phyloP scores from a whole-genome alignment of 495 filamentous ascomycete species.

The Penicillium odoratum region DNA sequence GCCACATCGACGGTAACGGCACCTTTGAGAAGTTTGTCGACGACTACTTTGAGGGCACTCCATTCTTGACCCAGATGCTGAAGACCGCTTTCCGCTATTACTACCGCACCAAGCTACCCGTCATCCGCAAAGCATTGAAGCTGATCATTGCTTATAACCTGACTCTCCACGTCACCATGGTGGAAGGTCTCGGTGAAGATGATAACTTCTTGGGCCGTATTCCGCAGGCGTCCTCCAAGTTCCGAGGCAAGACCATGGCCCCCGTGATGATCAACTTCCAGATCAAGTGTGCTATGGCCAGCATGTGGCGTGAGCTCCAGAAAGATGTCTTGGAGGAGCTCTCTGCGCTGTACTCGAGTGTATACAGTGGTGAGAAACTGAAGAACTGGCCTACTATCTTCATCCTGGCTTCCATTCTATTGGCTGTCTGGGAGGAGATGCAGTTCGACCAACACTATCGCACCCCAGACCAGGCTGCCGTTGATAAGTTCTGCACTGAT shows the following conservation, averaged over 20 bases:
- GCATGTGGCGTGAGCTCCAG: conserved; percentile 94
- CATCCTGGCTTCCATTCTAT: conserved; percentile 84
- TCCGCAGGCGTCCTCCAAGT: conserved; percentile 72
- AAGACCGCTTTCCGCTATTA: conserved; percentile 93
- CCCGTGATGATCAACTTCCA: conserved; percentile 99
- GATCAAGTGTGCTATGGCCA: conserved; percentile 90
- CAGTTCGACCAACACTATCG: conserved; percentile 96
- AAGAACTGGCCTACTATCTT: conserved; percentile 99
- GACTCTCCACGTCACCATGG: conserved; percentile 86
- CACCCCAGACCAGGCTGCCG: conserved; percentile 74
- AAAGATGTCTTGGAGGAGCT: conserved; percentile 93
- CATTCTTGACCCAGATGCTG: conserved; percentile 88
- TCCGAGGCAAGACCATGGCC: conserved; percentile 81
- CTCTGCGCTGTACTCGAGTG: conserved; percentile 82
- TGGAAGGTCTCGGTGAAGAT: conserved; percentile 83
- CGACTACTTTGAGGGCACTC: conserved; percentile 90
- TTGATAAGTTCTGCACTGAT: conserved; percentile 88
- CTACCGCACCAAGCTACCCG: conserved; percentile 73
- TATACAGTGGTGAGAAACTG: conserved; percentile 88
- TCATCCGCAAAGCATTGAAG: conserved; percentile 89
- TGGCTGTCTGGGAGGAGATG: conserved; percentile 96
- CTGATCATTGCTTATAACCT: conserved; percentile 90
- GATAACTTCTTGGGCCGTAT: conserved; percentile 76
- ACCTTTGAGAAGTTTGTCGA: conserved; percentile 87
- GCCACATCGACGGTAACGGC: conserved; percentile 78